Conservation (phyloP, 306 rosid genomes). For the Vachellia pachyceras region DNA sequence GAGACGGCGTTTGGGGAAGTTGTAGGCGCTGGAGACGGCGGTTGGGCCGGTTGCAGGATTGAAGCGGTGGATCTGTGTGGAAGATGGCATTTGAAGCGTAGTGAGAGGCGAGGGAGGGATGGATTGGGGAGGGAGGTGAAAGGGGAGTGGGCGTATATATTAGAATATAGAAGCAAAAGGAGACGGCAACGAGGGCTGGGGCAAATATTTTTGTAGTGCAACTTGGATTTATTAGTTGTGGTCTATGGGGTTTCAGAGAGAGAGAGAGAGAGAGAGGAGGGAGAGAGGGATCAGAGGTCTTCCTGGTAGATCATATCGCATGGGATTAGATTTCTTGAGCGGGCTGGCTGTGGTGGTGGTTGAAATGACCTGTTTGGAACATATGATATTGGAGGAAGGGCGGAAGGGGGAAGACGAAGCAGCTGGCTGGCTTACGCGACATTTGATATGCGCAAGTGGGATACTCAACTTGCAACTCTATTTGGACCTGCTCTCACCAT, state of each 20-base stretch:
- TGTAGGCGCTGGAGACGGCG: constrained; percentile 41
- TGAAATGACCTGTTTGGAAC: neutral
- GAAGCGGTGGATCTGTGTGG: constrained; percentile 48
- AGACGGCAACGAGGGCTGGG: neutral
- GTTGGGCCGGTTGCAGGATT: constrained; percentile 41
- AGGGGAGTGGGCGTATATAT: neutral
- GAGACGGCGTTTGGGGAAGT: constrained; percentile 40
- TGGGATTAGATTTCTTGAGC: no score
- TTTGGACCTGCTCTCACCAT: constrained; percentile 33
- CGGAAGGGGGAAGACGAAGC: neutral
- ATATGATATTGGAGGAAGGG: neutral
- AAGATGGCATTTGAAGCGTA: constrained; percentile 41
- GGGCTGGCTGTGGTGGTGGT: neutral
- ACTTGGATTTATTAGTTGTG: constrained; percentile 48
- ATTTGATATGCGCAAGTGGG: constrained; percentile 55
- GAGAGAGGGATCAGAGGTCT: no score
- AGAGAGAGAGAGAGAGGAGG: no score
- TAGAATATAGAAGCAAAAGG: constrained; percentile 14
- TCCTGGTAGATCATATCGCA: no score
- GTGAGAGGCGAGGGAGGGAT: neutral
- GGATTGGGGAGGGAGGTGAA: neutral
- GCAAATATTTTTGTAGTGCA: constrained; percentile 48
- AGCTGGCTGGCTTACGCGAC: constrained; percentile 54
- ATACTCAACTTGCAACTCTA: constrained; percentile 45
- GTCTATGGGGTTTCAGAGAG: neutral